These are phyloP conservation scores for Scheffersomyces parashehatae DNA, from an alignment of 1,139 yeast genomes.

Conservation along the genomic window DNA sequence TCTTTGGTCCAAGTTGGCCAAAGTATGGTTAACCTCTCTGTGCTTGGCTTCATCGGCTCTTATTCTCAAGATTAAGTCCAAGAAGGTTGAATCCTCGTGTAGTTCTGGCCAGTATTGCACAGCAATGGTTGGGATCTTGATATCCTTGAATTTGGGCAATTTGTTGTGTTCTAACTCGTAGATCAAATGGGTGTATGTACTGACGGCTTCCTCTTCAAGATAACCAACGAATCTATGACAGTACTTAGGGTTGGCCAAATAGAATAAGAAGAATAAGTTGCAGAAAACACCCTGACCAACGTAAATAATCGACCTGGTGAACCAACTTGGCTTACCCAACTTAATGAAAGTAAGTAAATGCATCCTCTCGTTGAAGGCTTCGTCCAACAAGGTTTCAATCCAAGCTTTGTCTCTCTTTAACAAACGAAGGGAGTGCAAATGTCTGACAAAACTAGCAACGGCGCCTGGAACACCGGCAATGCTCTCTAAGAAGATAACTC, in stretches of 20 bases:
- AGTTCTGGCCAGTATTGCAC: constrained; percentile 61
- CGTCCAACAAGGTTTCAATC: constrained; percentile 73
- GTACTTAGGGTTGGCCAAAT: constrained; percentile 59
- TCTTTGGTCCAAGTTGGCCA: constrained; percentile 60
- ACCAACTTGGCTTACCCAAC: constrained; percentile 63
- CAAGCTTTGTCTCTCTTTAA: constrained; percentile 72
- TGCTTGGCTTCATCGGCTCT: constrained; percentile 73
- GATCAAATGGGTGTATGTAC: constrained; percentile 64
- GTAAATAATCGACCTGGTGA: constrained; percentile 56
- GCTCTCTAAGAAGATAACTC: constrained; percentile 68
- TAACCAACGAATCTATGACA: constrained; percentile 82
- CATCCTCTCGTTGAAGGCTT: constrained; percentile 80
- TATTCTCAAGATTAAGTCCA: constrained; percentile 59
- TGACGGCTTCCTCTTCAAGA: constrained; percentile 77
- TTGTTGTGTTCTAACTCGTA: constrained; percentile 56
- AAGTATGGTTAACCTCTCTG: constrained; percentile 74
- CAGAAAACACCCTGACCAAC: constrained; percentile 74
- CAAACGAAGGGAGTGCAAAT: constrained; percentile 60
- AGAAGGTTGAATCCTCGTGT: constrained; percentile 50
- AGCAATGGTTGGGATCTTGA: constrained; percentile 58
- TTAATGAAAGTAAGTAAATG: constrained; percentile 71
- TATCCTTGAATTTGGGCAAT: constrained; percentile 48
- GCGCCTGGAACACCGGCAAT: constrained; percentile 82
- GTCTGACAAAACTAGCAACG: constrained; percentile 71
- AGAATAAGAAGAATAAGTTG: constrained; percentile 63